These are phyloP conservation scores for Tulasnella sp. DNA, from an alignment of 768 basidiomycete genomes.

Conservation along the genomic window DNA sequence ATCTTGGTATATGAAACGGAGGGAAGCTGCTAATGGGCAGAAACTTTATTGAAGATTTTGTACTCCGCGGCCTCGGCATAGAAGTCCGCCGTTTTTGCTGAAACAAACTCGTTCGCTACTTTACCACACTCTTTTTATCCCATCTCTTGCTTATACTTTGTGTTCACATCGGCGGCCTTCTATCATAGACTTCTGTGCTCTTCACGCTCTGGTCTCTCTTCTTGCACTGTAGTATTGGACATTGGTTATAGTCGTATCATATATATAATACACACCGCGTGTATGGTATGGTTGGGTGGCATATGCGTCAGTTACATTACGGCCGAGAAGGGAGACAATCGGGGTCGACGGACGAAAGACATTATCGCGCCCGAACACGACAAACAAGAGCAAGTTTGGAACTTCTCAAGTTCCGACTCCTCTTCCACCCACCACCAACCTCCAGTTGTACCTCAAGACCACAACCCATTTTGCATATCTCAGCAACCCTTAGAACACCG, in stretches of 20 bases:
- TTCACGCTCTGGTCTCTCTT: background rate
- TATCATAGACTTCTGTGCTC: background rate
- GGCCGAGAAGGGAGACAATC: background rate
- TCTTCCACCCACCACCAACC: conserved; percentile 1
- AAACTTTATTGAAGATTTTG: background rate
- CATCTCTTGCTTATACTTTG: background rate
- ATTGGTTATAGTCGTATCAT: background rate
- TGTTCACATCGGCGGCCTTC: background rate
- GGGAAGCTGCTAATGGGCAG: background rate
- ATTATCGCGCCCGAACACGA: background rate
- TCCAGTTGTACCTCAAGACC: background rate
- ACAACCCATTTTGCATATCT: background rate
- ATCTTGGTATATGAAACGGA: background rate
- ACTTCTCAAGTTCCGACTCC: background rate
- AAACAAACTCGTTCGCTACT: background rate
- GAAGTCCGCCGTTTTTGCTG: background rate
- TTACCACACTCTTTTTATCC: background rate
- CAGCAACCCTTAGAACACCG: background rate
- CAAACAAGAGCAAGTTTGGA: background rate
- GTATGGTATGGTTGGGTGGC: background rate
- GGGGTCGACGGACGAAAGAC: background rate
- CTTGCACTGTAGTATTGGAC: background rate
- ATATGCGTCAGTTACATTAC: background rate
- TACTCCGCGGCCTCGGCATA: background rate
- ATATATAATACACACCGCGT: background rate